These are phyloP conservation scores for Cadophora sp. DNA, from an alignment of 2,329 filamentous ascomycete genomes.

Conservation along the genomic window DNA sequence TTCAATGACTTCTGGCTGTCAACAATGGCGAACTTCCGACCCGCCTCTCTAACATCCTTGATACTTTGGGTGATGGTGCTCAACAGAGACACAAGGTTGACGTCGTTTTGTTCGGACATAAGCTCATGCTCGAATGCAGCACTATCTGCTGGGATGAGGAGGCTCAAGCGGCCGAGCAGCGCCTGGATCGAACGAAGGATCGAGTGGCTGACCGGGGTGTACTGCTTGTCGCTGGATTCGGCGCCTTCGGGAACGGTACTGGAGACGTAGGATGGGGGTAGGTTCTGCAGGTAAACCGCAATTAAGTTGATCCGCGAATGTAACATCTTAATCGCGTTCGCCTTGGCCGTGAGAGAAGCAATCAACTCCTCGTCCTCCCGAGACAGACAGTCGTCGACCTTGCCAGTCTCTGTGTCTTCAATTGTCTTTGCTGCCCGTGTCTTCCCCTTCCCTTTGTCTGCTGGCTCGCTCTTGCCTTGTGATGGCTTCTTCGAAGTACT, in stretches of 20 bases:
- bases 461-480: slow-evolving; percentile 45
- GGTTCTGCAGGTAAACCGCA: slow-evolving; percentile 75
- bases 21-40: slow-evolving; percentile 73
- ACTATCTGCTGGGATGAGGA: slow-evolving; percentile 75
- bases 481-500: slow-evolving; percentile 39
- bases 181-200: slow-evolving; percentile 90
- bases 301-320: slow-evolving; percentile 77
- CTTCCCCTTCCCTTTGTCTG: slow-evolving; percentile 41
- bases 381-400: slow-evolving; percentile 59
- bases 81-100: slow-evolving; percentile 78
- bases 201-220: slow-evolving; percentile 58
- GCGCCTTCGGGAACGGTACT: slow-evolving; percentile 48
- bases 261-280: slow-evolving; percentile 70
- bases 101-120: slow-evolving; percentile 82
- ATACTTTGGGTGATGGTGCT: slow-evolving; percentile 77
- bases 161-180: slow-evolving; percentile 80
- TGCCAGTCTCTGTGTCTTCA: slow-evolving; percentile 40
- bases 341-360: slow-evolving; percentile 78
- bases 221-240: slow-evolving; percentile 38
- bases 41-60: slow-evolving; percentile 73
- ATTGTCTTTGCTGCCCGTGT: slow-evolving; percentile 43
- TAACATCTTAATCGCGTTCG: slow-evolving; percentile 94
- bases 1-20: slow-evolving; percentile 42
- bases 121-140: slow-evolving; percentile 73
- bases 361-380: slow-evolving; percentile 67